Evolutionary conservation across 495 filamentous ascomycete genomes (phyloP).

Genomic region (Lasiosphaeria miniovina): DNA sequence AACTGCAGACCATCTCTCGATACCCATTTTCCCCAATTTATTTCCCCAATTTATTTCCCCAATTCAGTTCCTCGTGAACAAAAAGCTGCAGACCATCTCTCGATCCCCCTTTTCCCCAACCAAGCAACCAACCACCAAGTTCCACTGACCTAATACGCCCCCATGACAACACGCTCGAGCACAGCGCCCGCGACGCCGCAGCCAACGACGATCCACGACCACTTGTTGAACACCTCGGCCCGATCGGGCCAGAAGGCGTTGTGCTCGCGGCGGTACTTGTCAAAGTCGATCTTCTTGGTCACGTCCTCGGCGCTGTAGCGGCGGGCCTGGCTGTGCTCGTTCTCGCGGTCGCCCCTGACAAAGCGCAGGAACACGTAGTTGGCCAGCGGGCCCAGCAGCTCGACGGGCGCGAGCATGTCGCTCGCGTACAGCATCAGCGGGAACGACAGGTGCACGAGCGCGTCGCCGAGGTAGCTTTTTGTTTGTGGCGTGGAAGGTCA

Average conservation of each 20-base stretch:
- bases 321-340: constrained; percentile 47
- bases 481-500: not conserved
- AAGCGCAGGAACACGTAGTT: constrained; percentile 58
- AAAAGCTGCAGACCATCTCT: too few relatives aligned
- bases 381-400: constrained; percentile 51
- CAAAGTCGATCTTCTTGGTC: constrained; percentile 49
- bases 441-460: constrained; percentile 52
- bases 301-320: constrained; percentile 46
- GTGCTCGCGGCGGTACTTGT: constrained; percentile 46
- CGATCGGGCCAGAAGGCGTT: constrained; percentile 58
- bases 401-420: constrained; percentile 50
- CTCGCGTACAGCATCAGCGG: constrained; percentile 48
- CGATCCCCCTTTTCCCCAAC: not conserved
- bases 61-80: not conserved
- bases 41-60: not conserved
- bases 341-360: constrained; percentile 53
- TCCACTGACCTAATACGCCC: not conserved
- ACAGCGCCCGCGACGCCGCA: constrained; percentile 38
- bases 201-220: constrained; percentile 51
- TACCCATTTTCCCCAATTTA: not conserved
- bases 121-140: not conserved
- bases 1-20: too few relatives aligned
- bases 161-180: constrained; percentile 22
- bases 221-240: constrained; percentile 48
- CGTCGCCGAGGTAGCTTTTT: constrained; percentile 56